Evolutionary conservation across 192 early-diverging fungal genomes (phyloP).

Genomic region (Chytriomyces hyalinus): DNA sequence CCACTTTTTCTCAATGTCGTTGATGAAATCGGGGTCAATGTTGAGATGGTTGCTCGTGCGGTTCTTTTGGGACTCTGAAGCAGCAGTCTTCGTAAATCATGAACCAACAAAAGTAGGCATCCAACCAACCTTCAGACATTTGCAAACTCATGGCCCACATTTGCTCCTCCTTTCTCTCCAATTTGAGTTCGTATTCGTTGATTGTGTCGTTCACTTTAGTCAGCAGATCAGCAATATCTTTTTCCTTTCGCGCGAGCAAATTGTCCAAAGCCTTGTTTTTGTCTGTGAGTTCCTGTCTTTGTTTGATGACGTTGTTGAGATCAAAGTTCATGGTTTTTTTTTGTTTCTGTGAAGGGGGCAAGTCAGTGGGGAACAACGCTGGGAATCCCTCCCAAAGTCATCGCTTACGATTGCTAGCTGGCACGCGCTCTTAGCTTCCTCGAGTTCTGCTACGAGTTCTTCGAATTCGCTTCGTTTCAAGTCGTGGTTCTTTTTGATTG

Average conservation of each 20-base stretch:
- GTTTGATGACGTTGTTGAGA: conserved; percentile 44
- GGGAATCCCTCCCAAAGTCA: neutral
- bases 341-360: conserved; percentile 47
- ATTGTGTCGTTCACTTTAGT: conserved; percentile 64
- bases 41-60: conserved; percentile 36
- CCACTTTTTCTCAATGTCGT: conserved; percentile 63
- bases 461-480: conserved; percentile 59
- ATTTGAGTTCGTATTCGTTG: conserved; percentile 59
- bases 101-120: neutral
- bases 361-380: neutral
- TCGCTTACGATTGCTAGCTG: conserved; percentile 52
- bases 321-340: conserved; percentile 56
- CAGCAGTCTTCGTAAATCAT: neutral
- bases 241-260: conserved; percentile 53
- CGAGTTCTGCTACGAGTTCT: conserved; percentile 54
- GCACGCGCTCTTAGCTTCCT: conserved; percentile 65
- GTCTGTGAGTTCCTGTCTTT: conserved; percentile 55
- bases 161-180: conserved; percentile 65
- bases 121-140: conserved; percentile 50
- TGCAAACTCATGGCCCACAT: conserved; percentile 65
- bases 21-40: conserved; percentile 59
- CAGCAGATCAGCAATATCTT: conserved; percentile 60
- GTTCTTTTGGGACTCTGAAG: conserved; percentile 43
- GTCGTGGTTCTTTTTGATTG: conserved; percentile 64
- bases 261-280: conserved; percentile 53